Percentiles rank a stretch among this genome's conserved stretches.
These are phyloP conservation scores for Pythium brassicae DNA, from an alignment of 352 stramenopile genomes.

Conservation along the genomic window DNA sequence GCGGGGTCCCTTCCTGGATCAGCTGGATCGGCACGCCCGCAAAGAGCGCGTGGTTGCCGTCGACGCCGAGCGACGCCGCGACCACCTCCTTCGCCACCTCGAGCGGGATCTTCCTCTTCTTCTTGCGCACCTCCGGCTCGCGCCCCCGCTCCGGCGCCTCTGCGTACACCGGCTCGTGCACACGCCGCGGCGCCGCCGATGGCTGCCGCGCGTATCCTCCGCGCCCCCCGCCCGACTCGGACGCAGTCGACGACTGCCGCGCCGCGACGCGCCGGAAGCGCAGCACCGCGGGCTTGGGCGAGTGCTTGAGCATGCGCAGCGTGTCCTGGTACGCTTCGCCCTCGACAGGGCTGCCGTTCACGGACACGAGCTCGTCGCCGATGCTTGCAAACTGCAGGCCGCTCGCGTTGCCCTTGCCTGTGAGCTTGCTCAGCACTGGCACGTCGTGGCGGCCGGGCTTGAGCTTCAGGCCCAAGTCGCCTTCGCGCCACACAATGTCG, in stretches of 20 bases:
- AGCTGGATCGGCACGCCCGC: slow-evolving; percentile 65
- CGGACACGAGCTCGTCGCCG: slow-evolving; percentile 78
- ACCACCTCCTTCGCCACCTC: slow-evolving; percentile 79
- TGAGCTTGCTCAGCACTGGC: slow-evolving; percentile 79
- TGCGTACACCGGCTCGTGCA: slow-evolving; percentile 34
- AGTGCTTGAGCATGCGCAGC: slow-evolving; percentile 84
- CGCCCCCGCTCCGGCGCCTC: slow-evolving; percentile 6
- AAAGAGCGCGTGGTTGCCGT: slow-evolving; percentile 63
- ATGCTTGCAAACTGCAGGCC: slow-evolving; percentile 80
- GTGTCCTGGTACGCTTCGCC: slow-evolving; percentile 81
- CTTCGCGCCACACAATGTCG: slow-evolving; percentile 86
- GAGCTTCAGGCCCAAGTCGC: slow-evolving; percentile 80
- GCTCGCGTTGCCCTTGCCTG: slow-evolving; percentile 75
- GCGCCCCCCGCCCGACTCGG: too few relatives aligned
- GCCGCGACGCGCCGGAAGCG: slow-evolving; percentile 71
- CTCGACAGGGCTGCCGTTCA: slow-evolving; percentile 80
- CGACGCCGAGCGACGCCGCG: slow-evolving; percentile 66
- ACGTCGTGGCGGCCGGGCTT: slow-evolving; percentile 76
- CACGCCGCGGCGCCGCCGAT: slow-evolving; percentile 20
- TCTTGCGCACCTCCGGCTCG: slow-evolving; percentile 39
- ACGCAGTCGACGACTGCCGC: slow-evolving; percentile 50
- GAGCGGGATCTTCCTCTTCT: slow-evolving; percentile 80
- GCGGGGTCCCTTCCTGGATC: slow-evolving; percentile 73
- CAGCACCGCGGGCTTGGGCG: slow-evolving; percentile 75
- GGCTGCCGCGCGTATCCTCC: too few relatives aligned